Percentiles rank a stretch among this genome's conserved stretches.
phyloP scores from a whole-genome alignment of 2,329 filamentous ascomycete genomes.

The Neospermospora avenae region DNA sequence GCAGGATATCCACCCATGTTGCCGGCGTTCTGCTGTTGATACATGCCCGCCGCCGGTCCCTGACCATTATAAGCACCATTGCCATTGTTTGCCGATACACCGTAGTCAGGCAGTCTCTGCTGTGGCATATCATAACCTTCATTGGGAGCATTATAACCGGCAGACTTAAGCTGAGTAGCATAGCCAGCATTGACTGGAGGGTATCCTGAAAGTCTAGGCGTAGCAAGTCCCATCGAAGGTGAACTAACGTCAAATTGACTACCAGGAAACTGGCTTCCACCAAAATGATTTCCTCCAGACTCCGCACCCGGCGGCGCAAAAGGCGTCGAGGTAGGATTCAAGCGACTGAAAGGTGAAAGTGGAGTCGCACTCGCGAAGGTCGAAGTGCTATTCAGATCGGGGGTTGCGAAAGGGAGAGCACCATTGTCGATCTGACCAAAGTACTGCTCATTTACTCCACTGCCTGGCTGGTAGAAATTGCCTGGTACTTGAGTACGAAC shows the following conservation, averaged over 20 bases:
- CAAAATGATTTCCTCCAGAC: neutral
- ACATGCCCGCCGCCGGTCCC: neutral
- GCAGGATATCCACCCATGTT: neutral
- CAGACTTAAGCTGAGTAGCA: neutral
- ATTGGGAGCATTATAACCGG: neutral
- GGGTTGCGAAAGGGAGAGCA: neutral
- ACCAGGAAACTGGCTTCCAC: no score
- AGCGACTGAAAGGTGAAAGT: neutral
- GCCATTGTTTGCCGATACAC: neutral
- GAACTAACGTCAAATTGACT: neutral
- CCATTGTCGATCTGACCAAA: conserved; percentile 3
- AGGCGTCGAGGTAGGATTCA: conserved; percentile 5
- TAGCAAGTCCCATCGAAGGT: neutral
- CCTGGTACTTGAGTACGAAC: conserved; percentile 27
- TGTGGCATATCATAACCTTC: neutral
- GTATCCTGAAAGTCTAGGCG: neutral
- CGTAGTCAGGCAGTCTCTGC: neutral
- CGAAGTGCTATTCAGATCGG: neutral
- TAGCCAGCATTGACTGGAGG: neutral
- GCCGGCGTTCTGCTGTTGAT: neutral
- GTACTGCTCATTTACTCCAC: neutral
- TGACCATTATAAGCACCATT: neutral
- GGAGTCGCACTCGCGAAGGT: neutral
- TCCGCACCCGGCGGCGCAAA: conserved; percentile 6
- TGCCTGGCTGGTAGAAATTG: conserved; percentile 20